Conservation (phyloP, 257 asterid species). For the Anisodus tanguticus region DNA sequence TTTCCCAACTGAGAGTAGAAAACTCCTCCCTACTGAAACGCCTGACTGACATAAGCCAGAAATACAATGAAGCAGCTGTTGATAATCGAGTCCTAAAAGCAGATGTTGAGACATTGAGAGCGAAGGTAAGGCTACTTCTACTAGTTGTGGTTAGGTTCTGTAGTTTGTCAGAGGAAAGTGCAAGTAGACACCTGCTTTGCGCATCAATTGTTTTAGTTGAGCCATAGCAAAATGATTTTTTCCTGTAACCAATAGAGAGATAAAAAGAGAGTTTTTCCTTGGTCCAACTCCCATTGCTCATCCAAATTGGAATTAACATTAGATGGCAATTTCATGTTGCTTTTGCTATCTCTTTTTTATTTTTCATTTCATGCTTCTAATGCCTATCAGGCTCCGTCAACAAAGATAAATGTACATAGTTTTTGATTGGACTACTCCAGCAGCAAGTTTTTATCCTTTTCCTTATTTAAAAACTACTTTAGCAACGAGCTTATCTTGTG, state of each 20-base stretch:
- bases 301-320: neutral
- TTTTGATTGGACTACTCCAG: neutral
- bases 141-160: neutral
- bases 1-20: conserved; percentile 75
- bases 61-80: conserved; percentile 91
- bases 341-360: neutral
- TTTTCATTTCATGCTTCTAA: conserved; percentile 10
- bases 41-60: conserved; percentile 75
- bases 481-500: neutral
- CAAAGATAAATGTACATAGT: neutral
- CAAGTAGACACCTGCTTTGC: neutral
- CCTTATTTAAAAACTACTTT: neutral
- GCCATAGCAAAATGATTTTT: neutral
- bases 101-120: conserved; percentile 92
- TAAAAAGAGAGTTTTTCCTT: neutral
- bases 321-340: conserved; percentile 16
- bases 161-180: neutral
- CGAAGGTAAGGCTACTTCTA: conserved; percentile 59
- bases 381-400: neutral
- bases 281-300: neutral
- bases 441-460: no score
- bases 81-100: conserved; percentile 96
- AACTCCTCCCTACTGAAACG: conserved; percentile 81
- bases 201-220: conserved; percentile 16
- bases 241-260: neutral